Evolutionary conservation across 805 yeast species (phyloP).

Genomic region (Myxozyma geophila): DNA sequence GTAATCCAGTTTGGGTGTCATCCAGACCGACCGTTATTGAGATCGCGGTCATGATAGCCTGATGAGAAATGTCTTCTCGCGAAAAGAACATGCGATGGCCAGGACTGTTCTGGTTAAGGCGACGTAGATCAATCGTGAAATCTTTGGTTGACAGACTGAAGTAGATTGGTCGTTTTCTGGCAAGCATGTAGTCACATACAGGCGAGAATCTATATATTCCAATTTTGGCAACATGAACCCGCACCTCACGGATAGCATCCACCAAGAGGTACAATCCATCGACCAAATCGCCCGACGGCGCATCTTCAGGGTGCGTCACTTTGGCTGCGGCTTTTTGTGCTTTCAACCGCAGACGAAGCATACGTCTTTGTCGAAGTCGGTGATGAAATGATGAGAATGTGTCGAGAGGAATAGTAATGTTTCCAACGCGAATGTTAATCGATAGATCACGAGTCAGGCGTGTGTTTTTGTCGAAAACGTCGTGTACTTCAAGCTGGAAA

Average conservation of each 20-base stretch:
- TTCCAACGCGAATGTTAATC: slow-evolving; percentile 28
- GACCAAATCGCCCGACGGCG: slow-evolving; percentile 20
- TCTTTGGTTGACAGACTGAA: slow-evolving; percentile 42
- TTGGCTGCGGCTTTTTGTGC: not conserved
- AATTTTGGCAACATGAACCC: slow-evolving; percentile 44
- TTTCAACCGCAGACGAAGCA: not conserved
- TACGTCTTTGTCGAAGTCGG: slow-evolving; percentile 1
- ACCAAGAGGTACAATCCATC: slow-evolving; percentile 41
- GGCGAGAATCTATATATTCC: slow-evolving; percentile 43
- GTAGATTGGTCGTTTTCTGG: slow-evolving; percentile 10
- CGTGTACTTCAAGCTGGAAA: slow-evolving; percentile 27
- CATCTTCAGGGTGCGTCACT: not conserved
- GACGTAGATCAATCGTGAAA: slow-evolving; percentile 45
- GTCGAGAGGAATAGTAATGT: slow-evolving; percentile 29
- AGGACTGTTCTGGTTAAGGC: slow-evolving; percentile 48
- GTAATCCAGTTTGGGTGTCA: slow-evolving; percentile 35
- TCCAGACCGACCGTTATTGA: slow-evolving; percentile 46
- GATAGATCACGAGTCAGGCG: slow-evolving; percentile 12
- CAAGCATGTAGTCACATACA: not conserved
- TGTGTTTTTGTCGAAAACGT: slow-evolving; percentile 11
- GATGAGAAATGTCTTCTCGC: slow-evolving; percentile 48
- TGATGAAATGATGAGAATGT: slow-evolving; percentile 27
- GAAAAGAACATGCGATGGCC: slow-evolving; percentile 48
- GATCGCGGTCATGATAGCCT: slow-evolving; percentile 45
- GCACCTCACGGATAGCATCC: slow-evolving; percentile 46